Conservation (phyloP, 768 basidiomycete species). For the Kwoniella sp. region DNA sequence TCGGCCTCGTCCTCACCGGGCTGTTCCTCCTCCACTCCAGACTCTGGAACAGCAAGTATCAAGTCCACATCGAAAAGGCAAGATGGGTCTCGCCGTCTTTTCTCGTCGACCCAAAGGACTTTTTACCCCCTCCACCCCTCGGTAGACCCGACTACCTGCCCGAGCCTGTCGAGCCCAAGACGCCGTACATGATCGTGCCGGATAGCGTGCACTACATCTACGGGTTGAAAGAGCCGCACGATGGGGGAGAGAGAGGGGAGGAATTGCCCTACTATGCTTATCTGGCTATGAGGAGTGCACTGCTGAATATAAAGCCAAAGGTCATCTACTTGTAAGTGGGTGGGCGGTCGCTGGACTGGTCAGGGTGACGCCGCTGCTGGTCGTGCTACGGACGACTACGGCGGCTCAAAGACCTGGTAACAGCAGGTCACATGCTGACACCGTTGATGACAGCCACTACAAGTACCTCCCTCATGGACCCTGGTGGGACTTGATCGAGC, state of each 20-base stretch:
- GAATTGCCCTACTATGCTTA: slow-evolving; percentile 51
- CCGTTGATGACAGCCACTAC: slow-evolving; percentile 44
- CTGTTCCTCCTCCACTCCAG: no score
- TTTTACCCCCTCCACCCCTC: slow-evolving; percentile 26
- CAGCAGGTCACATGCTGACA: no score
- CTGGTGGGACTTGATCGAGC: slow-evolving; percentile 47
- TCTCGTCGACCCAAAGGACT: slow-evolving; percentile 17
- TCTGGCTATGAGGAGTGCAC: slow-evolving; percentile 48
- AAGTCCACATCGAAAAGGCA: slow-evolving; percentile 3
- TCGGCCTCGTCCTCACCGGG: slow-evolving; percentile 1
- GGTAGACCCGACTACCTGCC: slow-evolving; percentile 30
- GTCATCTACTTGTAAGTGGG: slow-evolving; percentile 48
- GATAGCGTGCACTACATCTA: slow-evolving; percentile 50
- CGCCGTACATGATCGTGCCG: slow-evolving; percentile 39
- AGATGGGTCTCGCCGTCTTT: no score
- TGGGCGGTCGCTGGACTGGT: not conserved
- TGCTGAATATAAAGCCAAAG: slow-evolving; percentile 47
- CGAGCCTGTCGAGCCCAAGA: slow-evolving; percentile 29
- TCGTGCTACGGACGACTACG: no score
- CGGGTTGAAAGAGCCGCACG: slow-evolving; percentile 41
- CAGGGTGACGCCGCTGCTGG: not conserved
- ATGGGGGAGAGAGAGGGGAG: slow-evolving; percentile 29
- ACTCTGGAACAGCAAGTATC: no score
- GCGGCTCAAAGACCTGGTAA: no score
- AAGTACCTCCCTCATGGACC: slow-evolving; percentile 48